A percentile compares a stretch with the other conserved stretches of the same genome.
Evolutionary conservation across 1,284 basidiomycete species (phyloP).

Genomic region (Tremellales sp.): DNA sequence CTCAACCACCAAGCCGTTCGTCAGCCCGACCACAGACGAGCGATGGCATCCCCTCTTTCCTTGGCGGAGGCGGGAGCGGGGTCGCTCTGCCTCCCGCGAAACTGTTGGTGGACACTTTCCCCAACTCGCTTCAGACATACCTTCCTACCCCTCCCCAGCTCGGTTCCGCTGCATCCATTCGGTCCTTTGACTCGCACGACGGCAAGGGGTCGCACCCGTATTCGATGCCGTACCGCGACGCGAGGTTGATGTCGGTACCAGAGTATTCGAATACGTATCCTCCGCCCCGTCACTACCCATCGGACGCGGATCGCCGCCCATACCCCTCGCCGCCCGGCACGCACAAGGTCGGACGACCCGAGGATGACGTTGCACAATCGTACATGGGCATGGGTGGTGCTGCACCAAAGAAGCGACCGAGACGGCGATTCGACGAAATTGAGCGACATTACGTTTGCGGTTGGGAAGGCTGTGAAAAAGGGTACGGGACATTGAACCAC

Average conservation of each 20-base stretch:
- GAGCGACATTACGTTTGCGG: constrained; percentile 55
- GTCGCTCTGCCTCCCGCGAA: constrained; percentile 30
- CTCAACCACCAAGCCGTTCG: too few relatives aligned
- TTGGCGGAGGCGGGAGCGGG: constrained; percentile 15
- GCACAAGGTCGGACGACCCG: constrained; percentile 3
- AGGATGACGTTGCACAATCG: constrained; percentile 17
- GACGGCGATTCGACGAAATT: constrained; percentile 54
- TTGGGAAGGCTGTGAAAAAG: constrained; percentile 55
- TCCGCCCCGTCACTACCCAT: constrained; percentile 8
- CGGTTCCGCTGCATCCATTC: not conserved
- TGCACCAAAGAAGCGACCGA: constrained; percentile 43
- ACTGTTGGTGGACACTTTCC: constrained; percentile 28
- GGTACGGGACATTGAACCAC: constrained; percentile 55
- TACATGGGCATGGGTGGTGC: constrained; percentile 31
- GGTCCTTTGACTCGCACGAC: too few relatives aligned
- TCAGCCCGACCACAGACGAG: constrained; percentile 34
- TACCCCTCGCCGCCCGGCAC: constrained; percentile 1
- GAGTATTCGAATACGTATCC: constrained; percentile 1
- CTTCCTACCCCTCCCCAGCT: constrained; percentile 5
- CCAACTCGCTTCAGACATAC: constrained; percentile 2
- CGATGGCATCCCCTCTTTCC: constrained; percentile 38
- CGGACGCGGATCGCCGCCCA: constrained; percentile 9
- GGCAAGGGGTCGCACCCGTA: not conserved
- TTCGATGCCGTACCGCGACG: constrained; percentile 22
- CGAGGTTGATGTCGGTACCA: constrained; percentile 16